Evolutionary conservation across 1,284 basidiomycete genomes (phyloP).

Genomic region (Apiotrichum porosum): DNA sequence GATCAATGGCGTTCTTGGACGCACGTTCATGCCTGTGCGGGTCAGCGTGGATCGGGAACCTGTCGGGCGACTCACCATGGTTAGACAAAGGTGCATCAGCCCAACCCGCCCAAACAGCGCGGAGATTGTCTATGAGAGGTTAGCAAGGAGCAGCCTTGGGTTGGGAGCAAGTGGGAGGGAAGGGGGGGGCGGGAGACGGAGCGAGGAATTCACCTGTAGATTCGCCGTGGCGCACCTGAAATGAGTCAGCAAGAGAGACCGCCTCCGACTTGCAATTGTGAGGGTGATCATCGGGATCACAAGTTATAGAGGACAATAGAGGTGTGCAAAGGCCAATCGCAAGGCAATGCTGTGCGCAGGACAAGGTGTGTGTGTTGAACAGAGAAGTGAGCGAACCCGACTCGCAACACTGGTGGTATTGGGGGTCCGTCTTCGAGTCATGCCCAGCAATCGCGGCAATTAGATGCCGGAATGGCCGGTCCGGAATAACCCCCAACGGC

Average conservation of each 20-base stretch:
- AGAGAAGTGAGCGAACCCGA: no score
- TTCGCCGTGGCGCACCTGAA: constrained; percentile 70
- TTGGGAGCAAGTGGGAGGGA: no score
- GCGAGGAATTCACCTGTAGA: constrained; percentile 56
- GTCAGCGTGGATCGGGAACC: constrained; percentile 1
- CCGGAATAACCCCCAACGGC: no score
- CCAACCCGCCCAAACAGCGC: constrained; percentile 71
- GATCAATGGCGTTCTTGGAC: background rate
- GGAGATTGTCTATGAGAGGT: constrained; percentile 44
- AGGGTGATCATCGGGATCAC: constrained; percentile 53
- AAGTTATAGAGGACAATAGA: no score
- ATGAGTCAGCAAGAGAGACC: background rate
- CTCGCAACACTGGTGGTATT: no score
- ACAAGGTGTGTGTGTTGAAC: no score
- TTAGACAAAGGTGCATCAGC: constrained; percentile 73
- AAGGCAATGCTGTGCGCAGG: no score
- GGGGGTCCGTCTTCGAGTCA: no score
- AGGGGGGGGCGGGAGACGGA: no score
- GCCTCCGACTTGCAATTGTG: constrained; percentile 37
- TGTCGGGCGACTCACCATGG: constrained; percentile 58
- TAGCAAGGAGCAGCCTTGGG: background rate
- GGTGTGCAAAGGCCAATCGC: no score
- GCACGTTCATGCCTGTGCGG: constrained; percentile 60
- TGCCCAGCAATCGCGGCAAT: background rate
- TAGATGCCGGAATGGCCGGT: no score